Conservation (phyloP, 2,329 filamentous ascomycete species). For the Pseudopyricularia cyperi region DNA sequence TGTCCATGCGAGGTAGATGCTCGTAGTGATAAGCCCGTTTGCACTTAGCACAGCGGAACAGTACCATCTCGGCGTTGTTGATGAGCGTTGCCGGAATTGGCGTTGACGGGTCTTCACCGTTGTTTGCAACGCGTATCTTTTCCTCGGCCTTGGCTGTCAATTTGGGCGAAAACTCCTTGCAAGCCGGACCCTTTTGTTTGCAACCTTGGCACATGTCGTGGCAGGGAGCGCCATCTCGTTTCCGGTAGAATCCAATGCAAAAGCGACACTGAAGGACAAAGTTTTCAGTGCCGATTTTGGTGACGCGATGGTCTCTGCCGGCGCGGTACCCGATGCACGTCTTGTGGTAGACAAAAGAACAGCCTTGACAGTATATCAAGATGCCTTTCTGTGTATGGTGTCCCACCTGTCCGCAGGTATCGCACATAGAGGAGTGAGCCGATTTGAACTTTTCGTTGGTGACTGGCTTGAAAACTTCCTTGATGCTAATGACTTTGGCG, state of each 20-base stretch:
- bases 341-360: constrained; percentile 72
- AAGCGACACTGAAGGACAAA: constrained; percentile 86
- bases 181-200: constrained; percentile 51
- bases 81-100: constrained; percentile 48
- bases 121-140: constrained; percentile 65
- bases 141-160: constrained; percentile 73
- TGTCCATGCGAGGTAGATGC: constrained; percentile 48
- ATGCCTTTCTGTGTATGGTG: constrained; percentile 47
- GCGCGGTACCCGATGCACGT: constrained; percentile 64
- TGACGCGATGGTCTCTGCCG: constrained; percentile 73
- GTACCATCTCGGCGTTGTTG: constrained; percentile 62
- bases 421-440: constrained; percentile 59
- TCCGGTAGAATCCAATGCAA: constrained; percentile 57
- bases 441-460: constrained; percentile 52
- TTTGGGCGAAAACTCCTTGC: constrained; percentile 58
- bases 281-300: constrained; percentile 61
- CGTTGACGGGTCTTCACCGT: constrained; percentile 63
- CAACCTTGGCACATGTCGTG: constrained; percentile 64
- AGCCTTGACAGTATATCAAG: constrained; percentile 84
- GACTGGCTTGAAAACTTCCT: constrained; percentile 59
- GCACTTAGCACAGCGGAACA: constrained; percentile 75
- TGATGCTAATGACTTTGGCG: constrained; percentile 49
- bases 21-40: constrained; percentile 71
- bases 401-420: constrained; percentile 50
- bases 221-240: constrained; percentile 63